Evolutionary conservation across 2,329 filamentous ascomycete species (phyloP), one percentile per base, ranked within the genome.

Genomic region (Hirsutella rhossiliensis): DNA sequence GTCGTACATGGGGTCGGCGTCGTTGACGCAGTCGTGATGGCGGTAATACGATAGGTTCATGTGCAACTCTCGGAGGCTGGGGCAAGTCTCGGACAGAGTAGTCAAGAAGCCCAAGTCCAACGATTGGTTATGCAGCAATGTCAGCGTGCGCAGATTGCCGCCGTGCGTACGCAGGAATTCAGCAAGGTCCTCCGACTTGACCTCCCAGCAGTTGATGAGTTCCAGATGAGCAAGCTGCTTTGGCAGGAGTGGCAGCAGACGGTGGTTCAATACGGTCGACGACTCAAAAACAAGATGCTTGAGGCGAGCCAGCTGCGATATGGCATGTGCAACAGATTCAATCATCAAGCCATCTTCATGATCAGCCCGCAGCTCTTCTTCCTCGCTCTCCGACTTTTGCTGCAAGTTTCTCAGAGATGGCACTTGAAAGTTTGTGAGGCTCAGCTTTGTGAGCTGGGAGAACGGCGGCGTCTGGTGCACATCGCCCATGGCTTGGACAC

Each of bases 31-130:
- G 43, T 73, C 69, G 46, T 86, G 78, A 36, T 80, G 75, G 50
- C 81, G 83, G 62, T 80, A 89, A 55, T 88, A 92, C 13, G 78
- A 81, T 42, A 94, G 67, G 52, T 94, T 86, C 72, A 94, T 82
- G 41, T 74, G 76, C 34, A 97, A 68, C 20, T 76, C 72, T 54
- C 82, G 70, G 6, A 97, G 69, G 4, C 72, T 69, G 0, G 87
- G 86, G 55, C 88, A 95, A 2, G 75, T 72, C 4, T 65, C 60
- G 17, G 75, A 78, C 39, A 97, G 63, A 23, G 72, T 62, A 0
- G 78, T 73, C 7, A 92, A 68, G 54, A 95, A 96, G 0, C 73
- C 77, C 36, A 96, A 64, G 53, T 80, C 83, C 34, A 96, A 68
- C 3, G 82, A 79, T 48, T 86, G 80, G 54, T 94, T 94, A 62